Percentiles rank a stretch among this genome's conserved stretches.
Conservation (phyloP, 1,139 yeast species). For the Nadsonia starkeyi-henricii region DNA sequence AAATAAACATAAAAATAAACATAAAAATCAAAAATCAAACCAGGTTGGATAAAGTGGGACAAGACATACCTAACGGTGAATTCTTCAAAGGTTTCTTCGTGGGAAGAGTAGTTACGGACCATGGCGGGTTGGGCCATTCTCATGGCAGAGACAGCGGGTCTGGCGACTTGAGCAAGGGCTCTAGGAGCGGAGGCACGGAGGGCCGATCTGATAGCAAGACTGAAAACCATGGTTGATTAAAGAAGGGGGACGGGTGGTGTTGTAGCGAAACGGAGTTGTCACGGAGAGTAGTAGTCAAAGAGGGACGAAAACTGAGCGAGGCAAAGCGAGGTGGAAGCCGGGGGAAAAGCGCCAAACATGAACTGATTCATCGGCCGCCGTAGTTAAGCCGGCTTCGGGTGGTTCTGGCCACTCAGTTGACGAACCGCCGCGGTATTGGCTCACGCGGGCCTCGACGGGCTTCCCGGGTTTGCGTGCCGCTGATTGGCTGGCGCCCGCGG, state of each 20-base stretch:
- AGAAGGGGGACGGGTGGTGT: no score
- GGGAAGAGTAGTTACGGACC: slow-evolving; percentile 56
- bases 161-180: slow-evolving; percentile 11
- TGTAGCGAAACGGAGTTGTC: slow-evolving; percentile 2
- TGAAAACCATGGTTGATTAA: slow-evolving; percentile 10
- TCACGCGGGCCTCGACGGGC: slow-evolving; percentile 6
- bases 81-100: slow-evolving; percentile 86
- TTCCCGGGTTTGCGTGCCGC: neutral
- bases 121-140: slow-evolving; percentile 21
- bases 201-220: slow-evolving; percentile 10
- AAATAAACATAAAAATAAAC: no score
- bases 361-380: slow-evolving; percentile 1
- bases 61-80: slow-evolving; percentile 45
- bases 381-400: neutral
- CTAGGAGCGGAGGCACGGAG: slow-evolving; percentile 11
- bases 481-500: neutral
- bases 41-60: neutral
- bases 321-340: neutral
- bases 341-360: neutral
- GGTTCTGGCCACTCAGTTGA: no score
- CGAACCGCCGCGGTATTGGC: neutral
- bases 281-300: slow-evolving; percentile 4
- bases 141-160: slow-evolving; percentile 13
- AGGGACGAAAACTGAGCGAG: neutral
- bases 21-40: neutral